Conservation (phyloP, 208 protist genomes). For the Herpetomonas tarakana region DNA sequence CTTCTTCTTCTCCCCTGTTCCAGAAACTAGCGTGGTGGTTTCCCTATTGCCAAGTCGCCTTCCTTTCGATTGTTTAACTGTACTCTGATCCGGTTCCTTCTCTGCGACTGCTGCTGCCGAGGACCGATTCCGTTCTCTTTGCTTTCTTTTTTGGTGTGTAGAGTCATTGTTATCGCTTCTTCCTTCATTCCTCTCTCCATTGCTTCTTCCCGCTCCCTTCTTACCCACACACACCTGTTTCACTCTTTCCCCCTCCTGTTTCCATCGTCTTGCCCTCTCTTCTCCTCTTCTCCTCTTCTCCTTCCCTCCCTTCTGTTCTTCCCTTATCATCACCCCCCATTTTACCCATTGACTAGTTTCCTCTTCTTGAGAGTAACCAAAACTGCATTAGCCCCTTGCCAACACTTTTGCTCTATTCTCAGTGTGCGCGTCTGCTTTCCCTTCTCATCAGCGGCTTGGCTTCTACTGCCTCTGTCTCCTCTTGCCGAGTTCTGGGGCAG, state of each 20-base stretch:
- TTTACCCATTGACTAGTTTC: too few species aligned
- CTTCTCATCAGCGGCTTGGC: slow-evolving; percentile 4
- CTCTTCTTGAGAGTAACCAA: too few species aligned
- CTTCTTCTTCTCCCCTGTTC: slow-evolving; percentile 6
- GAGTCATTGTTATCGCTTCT: too few species aligned
- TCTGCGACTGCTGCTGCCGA: background rate
- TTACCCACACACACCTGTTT: background rate
- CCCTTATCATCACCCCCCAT: background rate
- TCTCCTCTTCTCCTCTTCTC: background rate
- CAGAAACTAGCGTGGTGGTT: background rate
- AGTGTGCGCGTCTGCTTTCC: slow-evolving; percentile 2
- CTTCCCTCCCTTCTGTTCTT: too few species aligned
- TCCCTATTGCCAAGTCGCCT: background rate
- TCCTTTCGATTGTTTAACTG: background rate
- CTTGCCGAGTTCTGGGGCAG: too few species aligned
- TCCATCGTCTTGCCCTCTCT: background rate
- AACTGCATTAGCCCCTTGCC: too few species aligned
- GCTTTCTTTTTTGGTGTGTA: slow-evolving; percentile 2
- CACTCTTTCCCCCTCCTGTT: too few species aligned
- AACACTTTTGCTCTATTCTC: too few species aligned
- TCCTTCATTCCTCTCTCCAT: too few species aligned
- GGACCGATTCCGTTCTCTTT: background rate
- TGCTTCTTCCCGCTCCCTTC: background rate
- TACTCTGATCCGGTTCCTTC: background rate
- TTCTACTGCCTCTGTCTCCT: too few species aligned